phyloP scores from a whole-genome alignment of 2,329 filamentous ascomycete genomes.

The Aspergillus sp. region DNA sequence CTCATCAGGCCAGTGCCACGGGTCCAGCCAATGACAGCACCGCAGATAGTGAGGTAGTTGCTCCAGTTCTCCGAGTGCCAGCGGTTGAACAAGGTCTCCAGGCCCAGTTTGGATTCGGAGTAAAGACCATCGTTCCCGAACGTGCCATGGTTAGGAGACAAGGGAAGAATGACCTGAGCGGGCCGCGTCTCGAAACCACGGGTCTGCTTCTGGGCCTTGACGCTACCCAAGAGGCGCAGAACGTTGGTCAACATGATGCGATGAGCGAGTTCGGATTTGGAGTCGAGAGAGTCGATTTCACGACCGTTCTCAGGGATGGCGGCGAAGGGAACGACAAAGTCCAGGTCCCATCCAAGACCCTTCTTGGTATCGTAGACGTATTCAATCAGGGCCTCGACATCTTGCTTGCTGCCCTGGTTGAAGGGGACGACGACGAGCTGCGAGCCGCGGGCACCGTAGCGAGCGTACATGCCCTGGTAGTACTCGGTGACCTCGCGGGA shows the following conservation, averaged over 20 bases:
- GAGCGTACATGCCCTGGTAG: conserved; percentile 97
- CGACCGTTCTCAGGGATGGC: conserved; percentile 97
- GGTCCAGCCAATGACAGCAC: conserved; percentile 98
- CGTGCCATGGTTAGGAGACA: conserved; percentile 97
- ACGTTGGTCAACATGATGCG: conserved; percentile 99
- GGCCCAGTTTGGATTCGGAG: conserved; percentile 92
- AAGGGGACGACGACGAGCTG: conserved; percentile 97
- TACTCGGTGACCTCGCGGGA: conserved; percentile 97
- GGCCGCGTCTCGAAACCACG: conserved; percentile 90
- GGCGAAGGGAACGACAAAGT: conserved; percentile 92
- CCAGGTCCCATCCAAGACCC: conserved; percentile 95
- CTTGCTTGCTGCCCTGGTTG: conserved; percentile 98
- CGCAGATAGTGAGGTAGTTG: conserved; percentile 96
- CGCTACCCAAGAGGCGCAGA: conserved; percentile 76
- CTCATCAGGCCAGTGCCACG: conserved; percentile 97
- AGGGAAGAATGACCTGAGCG: conserved; percentile 88
- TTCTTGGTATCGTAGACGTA: conserved; percentile 97
- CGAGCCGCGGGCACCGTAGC: conserved; percentile 86
- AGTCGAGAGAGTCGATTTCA: conserved; percentile 94
- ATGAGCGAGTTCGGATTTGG: conserved; percentile 94
- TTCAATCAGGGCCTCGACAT: conserved; percentile 85
- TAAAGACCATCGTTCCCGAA: conserved; percentile 98
- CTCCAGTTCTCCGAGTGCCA: conserved; percentile 98
- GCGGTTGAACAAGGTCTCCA: conserved; percentile 96
- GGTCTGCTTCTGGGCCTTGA: conserved; percentile 85